Base-by-base conservation (phyloP, 1,284 basidiomycete species). In the Boletellus deceptivus region DNA sequence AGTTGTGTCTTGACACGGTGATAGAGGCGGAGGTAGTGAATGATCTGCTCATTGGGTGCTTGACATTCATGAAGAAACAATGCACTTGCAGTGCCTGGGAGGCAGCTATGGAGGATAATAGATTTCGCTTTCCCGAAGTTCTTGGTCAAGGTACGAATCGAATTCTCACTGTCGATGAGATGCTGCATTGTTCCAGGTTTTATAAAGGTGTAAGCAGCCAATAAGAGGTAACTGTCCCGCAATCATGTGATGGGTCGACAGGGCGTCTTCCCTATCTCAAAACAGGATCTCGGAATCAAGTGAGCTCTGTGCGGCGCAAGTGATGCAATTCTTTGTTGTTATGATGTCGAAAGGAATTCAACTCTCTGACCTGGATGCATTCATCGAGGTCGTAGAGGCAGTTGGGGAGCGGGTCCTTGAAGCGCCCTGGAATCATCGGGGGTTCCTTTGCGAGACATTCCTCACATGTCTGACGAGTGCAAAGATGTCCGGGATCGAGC, bases 31-130 rank as follows among this genome's bases (percentile, higher is more conserved):
- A 22, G 22, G 24, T 48, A 81, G 80, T 71, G 31, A 74, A 69
- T 46, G 73, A 74, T 29, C 45, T 69, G 3, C 60, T 79, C 18
- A 52, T 82, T 13, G 75, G 77, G 56, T 67, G 53, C 4, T 52
- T 76, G 16, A 57, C 60, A 18, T 54, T 49, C 11, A 55, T 63
- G 45, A 44, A 20, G 13, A 44, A 25, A 16, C 43, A 53, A 29
- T 64, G 50, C 48, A 35, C 36, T 8, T 47, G 53, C 18, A 51
- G 62, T n/a, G 63, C 59, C 13, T 65, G 67, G 67, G 50, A 51
- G 43, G 45, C 54, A 38, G 57, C 50, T 20, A 22, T 27, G 3
- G 49, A 53, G 6, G 61, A 65, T 17, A 25, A 24, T 22, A 40
- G 40, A 0, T 48, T 55, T 33, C 25, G 29, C 25, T 50, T 68